Conservation (phyloP, 306 rosid species). For the Amphicarpaea edgeworthii region DNA sequence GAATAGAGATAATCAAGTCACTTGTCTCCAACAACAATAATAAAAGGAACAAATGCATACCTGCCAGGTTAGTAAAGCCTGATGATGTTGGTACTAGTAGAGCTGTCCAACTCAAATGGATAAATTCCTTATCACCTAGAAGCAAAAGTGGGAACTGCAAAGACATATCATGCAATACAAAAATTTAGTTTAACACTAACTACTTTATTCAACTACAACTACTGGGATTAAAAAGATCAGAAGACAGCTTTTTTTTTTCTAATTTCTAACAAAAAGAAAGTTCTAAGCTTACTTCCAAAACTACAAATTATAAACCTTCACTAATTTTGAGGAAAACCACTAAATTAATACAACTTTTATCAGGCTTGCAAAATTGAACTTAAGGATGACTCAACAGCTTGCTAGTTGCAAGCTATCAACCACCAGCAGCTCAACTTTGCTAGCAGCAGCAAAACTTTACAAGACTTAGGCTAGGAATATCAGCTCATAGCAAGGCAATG, state of each 20-base stretch:
- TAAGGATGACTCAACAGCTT: too few species aligned
- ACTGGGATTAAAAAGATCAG: too few species aligned
- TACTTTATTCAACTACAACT: too few species aligned
- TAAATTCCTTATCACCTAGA: constrained; percentile 56
- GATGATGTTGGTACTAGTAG: constrained; percentile 58
- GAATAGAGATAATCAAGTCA: constrained; percentile 11
- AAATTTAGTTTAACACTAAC: constrained; percentile 2
- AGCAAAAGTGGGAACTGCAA: constrained; percentile 65
- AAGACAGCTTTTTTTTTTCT: too few species aligned
- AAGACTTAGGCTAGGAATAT: background rate
- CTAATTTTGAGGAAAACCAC: too few species aligned
- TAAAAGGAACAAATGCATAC: constrained; percentile 49
- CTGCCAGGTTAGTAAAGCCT: constrained; percentile 67
- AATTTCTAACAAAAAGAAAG: too few species aligned
- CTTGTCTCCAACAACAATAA: background rate
- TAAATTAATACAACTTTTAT: too few species aligned
- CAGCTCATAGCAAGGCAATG: background rate
- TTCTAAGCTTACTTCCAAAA: too few species aligned
- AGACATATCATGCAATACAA: constrained; percentile 26
- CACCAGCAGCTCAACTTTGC: too few species aligned
- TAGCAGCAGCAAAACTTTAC: background rate
- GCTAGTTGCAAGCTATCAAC: background rate
- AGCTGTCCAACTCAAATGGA: constrained; percentile 69
- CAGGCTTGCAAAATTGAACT: too few species aligned
- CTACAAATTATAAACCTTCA: too few species aligned